Evolutionary conservation across 2,329 filamentous ascomycete species (phyloP).

Genomic region (Fusarium siculi): DNA sequence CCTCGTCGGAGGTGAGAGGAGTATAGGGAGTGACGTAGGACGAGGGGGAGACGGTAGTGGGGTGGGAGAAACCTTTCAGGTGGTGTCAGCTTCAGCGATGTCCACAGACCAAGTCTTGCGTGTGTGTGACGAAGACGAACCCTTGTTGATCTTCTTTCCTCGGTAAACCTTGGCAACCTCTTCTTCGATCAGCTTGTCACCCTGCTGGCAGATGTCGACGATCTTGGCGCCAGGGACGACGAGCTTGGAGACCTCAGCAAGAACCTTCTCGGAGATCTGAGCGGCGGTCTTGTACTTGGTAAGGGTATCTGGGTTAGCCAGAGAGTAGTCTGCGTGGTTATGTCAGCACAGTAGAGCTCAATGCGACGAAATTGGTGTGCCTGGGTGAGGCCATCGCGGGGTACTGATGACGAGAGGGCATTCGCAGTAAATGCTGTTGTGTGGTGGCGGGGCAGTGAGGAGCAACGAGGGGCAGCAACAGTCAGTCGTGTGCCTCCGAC

Average conservation of each 20-base stretch:
- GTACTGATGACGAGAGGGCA: constrained; percentile 41
- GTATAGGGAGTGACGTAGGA: constrained; percentile 98
- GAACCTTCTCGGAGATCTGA: constrained; percentile 93
- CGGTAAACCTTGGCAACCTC: constrained; percentile 97
- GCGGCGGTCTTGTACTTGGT: constrained; percentile 99
- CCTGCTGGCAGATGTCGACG: constrained; percentile 92
- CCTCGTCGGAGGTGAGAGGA: constrained; percentile 84
- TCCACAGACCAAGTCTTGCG: neutral
- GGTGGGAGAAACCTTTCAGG: constrained; percentile 82
- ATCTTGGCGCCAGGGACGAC: constrained; percentile 91
- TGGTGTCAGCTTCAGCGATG: constrained; percentile 37
- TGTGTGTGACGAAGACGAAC: constrained; percentile 57
- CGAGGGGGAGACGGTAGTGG: constrained; percentile 93
- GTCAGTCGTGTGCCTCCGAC: neutral
- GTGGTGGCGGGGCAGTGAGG: constrained; percentile 40
- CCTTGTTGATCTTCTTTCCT: constrained; percentile 96
- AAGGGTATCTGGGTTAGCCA: constrained; percentile 92
- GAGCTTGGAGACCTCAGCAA: constrained; percentile 81
- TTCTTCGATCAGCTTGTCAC: constrained; percentile 93
- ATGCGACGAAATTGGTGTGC: constrained; percentile 2
- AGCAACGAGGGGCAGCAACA: constrained; percentile 42
- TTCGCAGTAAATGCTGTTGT: constrained; percentile 39
- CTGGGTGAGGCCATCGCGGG: constrained; percentile 24
- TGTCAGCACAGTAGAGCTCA: constrained; percentile 12
- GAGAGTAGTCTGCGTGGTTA: constrained; percentile 77